These are phyloP conservation scores for Hemerocallis citrina DNA, from an alignment of 106 monocot genomes.

Conservation along the genomic window DNA sequence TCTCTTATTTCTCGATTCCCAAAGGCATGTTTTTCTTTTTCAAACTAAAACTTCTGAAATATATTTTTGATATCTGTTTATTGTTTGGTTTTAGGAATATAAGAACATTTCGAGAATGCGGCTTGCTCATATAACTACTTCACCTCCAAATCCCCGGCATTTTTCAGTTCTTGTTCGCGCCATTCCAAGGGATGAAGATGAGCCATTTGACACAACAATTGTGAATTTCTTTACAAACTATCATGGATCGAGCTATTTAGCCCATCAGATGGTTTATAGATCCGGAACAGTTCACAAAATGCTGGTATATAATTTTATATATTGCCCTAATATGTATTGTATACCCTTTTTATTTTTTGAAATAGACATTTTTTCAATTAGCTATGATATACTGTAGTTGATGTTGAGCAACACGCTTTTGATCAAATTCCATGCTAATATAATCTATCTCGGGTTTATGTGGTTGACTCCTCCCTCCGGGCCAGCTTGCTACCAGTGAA, in stretches of 20 bases:
- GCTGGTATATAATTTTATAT: conserved; percentile 34
- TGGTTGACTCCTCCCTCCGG: too few species aligned
- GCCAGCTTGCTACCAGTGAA: too few species aligned
- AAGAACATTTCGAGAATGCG: conserved; percentile 63
- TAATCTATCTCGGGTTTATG: not conserved
- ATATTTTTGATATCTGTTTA: not conserved
- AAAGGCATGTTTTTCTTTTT: not conserved
- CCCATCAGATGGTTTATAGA: conserved; percentile 79
- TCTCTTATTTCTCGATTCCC: not conserved
- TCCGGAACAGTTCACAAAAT: conserved; percentile 78
- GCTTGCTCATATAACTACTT: conserved; percentile 40
- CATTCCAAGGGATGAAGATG: conserved; percentile 52
- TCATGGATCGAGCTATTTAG: conserved; percentile 70
- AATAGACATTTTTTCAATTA: not conserved
- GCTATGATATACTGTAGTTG: not conserved
- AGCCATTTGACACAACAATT: conserved; percentile 50
- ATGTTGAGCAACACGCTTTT: not conserved
- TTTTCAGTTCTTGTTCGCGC: conserved; percentile 90
- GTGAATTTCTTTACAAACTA: conserved; percentile 74
- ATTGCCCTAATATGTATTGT: not conserved
- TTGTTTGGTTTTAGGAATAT: conserved; percentile 54
- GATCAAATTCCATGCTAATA: not conserved
- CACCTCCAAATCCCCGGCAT: conserved; percentile 64
- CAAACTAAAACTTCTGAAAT: not conserved
- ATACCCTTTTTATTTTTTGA: not conserved